Conservation (phyloP, 2,329 filamentous ascomycete genomes). For the Zopfia rhizophila region DNA sequence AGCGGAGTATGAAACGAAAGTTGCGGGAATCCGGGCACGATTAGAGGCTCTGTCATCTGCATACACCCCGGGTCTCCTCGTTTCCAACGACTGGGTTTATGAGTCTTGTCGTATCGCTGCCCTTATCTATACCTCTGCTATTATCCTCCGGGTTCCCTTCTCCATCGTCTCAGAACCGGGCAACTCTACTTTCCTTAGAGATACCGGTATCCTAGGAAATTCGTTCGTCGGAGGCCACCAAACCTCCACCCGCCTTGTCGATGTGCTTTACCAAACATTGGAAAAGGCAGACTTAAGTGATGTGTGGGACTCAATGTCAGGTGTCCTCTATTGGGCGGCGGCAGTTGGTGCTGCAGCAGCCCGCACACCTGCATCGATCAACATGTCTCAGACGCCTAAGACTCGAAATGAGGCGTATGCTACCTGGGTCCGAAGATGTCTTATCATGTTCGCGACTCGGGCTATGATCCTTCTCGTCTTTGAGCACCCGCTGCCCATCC, state of each 20-base stretch:
- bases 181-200: conserved; percentile 21
- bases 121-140: conserved; percentile 44
- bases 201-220: conserved; percentile 9
- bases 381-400: conserved; percentile 19
- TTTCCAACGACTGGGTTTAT: conserved; percentile 43
- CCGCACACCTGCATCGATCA: conserved; percentile 24
- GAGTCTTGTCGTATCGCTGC: conserved; percentile 47
- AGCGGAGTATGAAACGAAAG: conserved; percentile 24
- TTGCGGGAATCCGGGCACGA: conserved; percentile 28
- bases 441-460: conserved; percentile 42
- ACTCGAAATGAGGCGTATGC: conserved; percentile 24
- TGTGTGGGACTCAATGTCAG: conserved; percentile 46
- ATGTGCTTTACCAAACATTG: conserved; percentile 35
- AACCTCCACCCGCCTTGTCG: conserved; percentile 24
- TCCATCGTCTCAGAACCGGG: conserved; percentile 37
- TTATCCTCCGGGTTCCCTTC: conserved; percentile 39
- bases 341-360: conserved; percentile 44
- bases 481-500: conserved; percentile 36
- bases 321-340: conserved; percentile 48
- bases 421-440: conserved; percentile 37
- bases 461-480: conserved; percentile 38
- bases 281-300: conserved; percentile 33
- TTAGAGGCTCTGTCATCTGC: conserved; percentile 35
- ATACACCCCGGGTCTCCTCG: conserved; percentile 26
- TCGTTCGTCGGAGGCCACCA: conserved; percentile 5